A percentile compares a stretch with the other conserved stretches of the same genome.
Evolutionary conservation across 2,329 filamentous ascomycete genomes (phyloP).

Genomic region (Thelonectria olida): DNA sequence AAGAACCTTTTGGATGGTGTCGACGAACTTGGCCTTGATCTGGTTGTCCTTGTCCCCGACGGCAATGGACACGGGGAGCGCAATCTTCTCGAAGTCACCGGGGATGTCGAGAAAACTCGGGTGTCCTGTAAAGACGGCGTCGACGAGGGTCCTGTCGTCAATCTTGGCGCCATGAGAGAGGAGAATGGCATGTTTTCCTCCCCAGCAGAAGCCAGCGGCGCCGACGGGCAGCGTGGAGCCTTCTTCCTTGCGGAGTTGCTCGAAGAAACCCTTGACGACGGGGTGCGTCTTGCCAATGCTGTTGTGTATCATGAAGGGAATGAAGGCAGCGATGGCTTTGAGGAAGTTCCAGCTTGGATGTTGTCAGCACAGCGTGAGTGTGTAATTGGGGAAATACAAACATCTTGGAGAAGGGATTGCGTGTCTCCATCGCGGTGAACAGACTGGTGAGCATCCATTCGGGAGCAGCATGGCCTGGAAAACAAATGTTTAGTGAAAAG

Average conservation of each 20-base stretch:
- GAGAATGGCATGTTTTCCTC: constrained; percentile 63
- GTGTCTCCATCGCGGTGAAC: constrained; percentile 32
- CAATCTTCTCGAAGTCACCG: constrained; percentile 55
- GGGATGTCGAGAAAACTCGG: constrained; percentile 59
- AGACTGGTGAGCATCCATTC: constrained; percentile 42
- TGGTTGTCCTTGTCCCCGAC: constrained; percentile 56
- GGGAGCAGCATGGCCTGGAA: constrained; percentile 43
- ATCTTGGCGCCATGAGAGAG: constrained; percentile 51
- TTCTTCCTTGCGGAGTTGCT: constrained; percentile 46
- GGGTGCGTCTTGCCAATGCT: constrained; percentile 44
- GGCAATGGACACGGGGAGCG: constrained; percentile 56
- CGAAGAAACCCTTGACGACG: constrained; percentile 48
- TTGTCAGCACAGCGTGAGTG: not conserved
- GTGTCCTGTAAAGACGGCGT: constrained; percentile 63
- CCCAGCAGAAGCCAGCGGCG: constrained; percentile 71
- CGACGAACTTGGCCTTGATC: constrained; percentile 45
- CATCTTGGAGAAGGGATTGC: constrained; percentile 42
- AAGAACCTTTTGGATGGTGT: constrained; percentile 46
- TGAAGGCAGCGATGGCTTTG: constrained; percentile 34
- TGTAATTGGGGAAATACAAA: constrained; percentile 25
- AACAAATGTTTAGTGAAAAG: not conserved
- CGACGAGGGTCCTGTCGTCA: constrained; percentile 52
- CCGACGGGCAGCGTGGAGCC: constrained; percentile 51
- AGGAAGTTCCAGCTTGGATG: constrained; percentile 37
- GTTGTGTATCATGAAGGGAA: constrained; percentile 46